These are phyloP conservation scores for Saccharomyces hybrid DNA, from an alignment of 1,139 yeast genomes.

Conservation along the genomic window DNA sequence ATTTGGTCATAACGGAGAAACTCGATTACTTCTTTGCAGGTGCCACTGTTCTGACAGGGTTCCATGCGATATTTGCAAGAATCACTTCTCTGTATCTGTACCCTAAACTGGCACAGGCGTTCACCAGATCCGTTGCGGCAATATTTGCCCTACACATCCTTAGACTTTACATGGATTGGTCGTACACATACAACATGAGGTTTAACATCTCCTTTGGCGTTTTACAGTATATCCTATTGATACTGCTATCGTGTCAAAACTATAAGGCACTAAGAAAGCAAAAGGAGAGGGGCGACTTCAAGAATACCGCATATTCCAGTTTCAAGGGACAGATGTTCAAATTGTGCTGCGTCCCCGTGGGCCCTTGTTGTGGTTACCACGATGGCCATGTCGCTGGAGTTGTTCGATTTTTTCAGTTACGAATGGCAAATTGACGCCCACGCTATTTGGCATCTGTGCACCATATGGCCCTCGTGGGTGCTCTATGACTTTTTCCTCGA, in stretches of 20 bases:
- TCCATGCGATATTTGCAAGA: slow-evolving; percentile 59
- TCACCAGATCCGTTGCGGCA: slow-evolving; percentile 39
- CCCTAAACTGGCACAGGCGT: slow-evolving; percentile 30
- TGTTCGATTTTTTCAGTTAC: slow-evolving; percentile 81
- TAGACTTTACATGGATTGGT: slow-evolving; percentile 69
- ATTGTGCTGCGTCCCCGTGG: slow-evolving; percentile 41
- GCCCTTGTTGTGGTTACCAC: slow-evolving; percentile 45
- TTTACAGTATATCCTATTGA: slow-evolving; percentile 49
- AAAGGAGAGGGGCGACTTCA: slow-evolving; percentile 8
- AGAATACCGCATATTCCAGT: slow-evolving; percentile 7
- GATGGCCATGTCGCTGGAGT: slow-evolving; percentile 75
- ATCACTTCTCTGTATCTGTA: slow-evolving; percentile 32
- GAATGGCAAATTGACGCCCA: slow-evolving; percentile 78
- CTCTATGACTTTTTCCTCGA: slow-evolving; percentile 33
- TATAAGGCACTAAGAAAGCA: slow-evolving; percentile 17
- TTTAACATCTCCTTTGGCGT: slow-evolving; percentile 78
- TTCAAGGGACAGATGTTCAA: slow-evolving; percentile 34
- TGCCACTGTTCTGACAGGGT: slow-evolving; percentile 70
- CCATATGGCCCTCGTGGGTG: slow-evolving; percentile 51
- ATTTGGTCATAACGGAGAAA: slow-evolving; percentile 68
- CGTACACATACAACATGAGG: slow-evolving; percentile 88
- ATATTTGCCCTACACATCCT: slow-evolving; percentile 55
- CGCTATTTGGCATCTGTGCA: slow-evolving; percentile 82
- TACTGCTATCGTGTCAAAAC: slow-evolving; percentile 31
- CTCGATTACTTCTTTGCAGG: slow-evolving; percentile 93